Base-by-base conservation (phyloP, 345 rosid genomes). In the Trapa incisa region DNA sequence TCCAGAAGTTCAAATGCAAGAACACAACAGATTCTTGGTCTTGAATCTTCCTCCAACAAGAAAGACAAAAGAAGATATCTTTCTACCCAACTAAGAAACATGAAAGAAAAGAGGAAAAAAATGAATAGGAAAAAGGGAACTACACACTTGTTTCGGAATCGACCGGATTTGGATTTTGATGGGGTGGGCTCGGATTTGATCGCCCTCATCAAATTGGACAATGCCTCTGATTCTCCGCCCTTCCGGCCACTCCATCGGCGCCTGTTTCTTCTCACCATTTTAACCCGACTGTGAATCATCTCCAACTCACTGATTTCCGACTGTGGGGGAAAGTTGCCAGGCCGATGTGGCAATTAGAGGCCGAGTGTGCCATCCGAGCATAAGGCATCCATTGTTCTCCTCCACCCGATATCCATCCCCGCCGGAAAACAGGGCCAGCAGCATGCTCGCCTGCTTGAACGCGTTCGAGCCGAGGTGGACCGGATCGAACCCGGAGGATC, bases 11-110 rank as follows among this genome's bases (percentile, higher is more conserved):
- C 32, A 37, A 29, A 11, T 54, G 11, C 22, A 65, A 53, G 42
- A 37, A 50, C 8, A 15, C 54, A 11, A 52, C 69, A 67, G 61
- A 67, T 67, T 52, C 47, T 37, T 43, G 52, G 38, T 57, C 69
- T 37, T 67, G 68, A 65, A 53, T 45, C 43, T 48, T 33, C 37
- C 39, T 54, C 52, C 22, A 43, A 11, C 47, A 43, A 43, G 47
- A 43, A 43, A 43, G 47, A 43, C 11, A 22, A 43, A 11, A 43
- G 11, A 50, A 50, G 5, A 50, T 0, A 47, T 43, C 37, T 22
- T 48, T 38, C 69, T 35, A 52, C 48, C 35, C 61, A 67, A 48
- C 36, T 33, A 14, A 37, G 37, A 67, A 50, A 67, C 38, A 17
- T 41, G 53, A 33, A 22, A 67, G 36, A 67, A 47, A 50, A 67